Evolutionary conservation across 352 stramenopile species (phyloP), one percentile per base, ranked within the genome.

Genomic region (Globisporangium yorkense): DNA sequence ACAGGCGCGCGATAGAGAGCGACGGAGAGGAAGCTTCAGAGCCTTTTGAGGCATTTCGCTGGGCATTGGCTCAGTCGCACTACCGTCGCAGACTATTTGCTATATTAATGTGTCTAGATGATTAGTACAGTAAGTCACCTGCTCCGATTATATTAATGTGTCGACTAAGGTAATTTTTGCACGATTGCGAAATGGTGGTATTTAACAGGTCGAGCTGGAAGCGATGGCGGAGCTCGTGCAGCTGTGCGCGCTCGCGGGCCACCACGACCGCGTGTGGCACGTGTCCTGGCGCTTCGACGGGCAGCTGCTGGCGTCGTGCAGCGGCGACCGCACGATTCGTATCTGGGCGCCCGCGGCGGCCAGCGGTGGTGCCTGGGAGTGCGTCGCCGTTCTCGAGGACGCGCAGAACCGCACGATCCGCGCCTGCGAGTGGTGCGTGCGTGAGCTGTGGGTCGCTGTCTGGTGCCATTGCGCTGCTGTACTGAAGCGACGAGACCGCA

Each of bases 381-480:
- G 94, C 56, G 71, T 97, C 39, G 84, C 87, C 29, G 94, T 92
- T 31, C 80, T 99, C 9, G 89, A 97, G 59, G 96, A 98, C 58
- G 90, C 89, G n/a, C 93, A 98, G 51, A 73, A 75, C 20, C 81
- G 96, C 16, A 99, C 96, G 35, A 96, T 99, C 50, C 93, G 97
- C 41, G 93, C 77, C 20, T 94, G 95, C 61, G 84, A 96, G 64
- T 99, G 97, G 92, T 97, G 46, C 51, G 49, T 45, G 39, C 8
- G 27, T n/a, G n/a, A 44, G 49, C 13, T 54, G 48, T 39, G 27
- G 35, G 24, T 46, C 39, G 21, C 20, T 35, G 15, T 18, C 18
- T 15, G 16, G 13, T 21, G 9, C 4, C 18, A 7, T 9, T 31
- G 41, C 2, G 39, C 5, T 40, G 15, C 10, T 12, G n/a, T 10